Conservation (phyloP, 2,329 filamentous ascomycete genomes). For the Aspergillus sojae region DNA sequence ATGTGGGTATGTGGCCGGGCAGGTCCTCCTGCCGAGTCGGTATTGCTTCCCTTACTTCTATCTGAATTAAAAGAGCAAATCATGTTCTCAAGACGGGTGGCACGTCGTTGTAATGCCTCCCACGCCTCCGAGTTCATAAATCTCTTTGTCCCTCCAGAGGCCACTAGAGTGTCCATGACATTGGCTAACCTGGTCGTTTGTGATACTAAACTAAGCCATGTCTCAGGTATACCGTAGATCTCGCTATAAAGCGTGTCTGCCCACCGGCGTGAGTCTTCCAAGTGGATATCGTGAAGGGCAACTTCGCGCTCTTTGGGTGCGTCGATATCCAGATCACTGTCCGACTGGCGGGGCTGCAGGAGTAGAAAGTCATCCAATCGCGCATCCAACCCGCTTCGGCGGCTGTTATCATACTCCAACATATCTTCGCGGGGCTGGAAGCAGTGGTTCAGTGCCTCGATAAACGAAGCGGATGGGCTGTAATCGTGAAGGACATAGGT, state of each 20-base stretch:
- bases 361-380: constrained; percentile 45
- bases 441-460: constrained; percentile 21
- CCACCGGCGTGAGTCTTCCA: constrained; percentile 38
- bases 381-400: constrained; percentile 24
- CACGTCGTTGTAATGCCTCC: constrained; percentile 32
- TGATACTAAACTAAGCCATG: constrained; percentile 48
- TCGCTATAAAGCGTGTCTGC: constrained; percentile 42
- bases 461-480: constrained; percentile 23
- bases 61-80: constrained; percentile 35
- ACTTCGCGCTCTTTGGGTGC: constrained; percentile 38
- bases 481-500: constrained; percentile 37
- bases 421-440: constrained; percentile 5
- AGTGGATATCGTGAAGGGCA: constrained; percentile 44
- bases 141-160: neutral
- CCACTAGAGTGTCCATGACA: constrained; percentile 31
- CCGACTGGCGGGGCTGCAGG: constrained; percentile 35
- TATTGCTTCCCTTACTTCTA: constrained; percentile 10
- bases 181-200: constrained; percentile 49
- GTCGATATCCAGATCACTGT: constrained; percentile 44
- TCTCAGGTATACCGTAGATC: constrained; percentile 48
- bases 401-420: neutral
- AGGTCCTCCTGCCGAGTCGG: constrained; percentile 16
- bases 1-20: constrained; percentile 33
- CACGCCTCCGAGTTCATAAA: constrained; percentile 25
- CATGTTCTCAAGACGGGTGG: constrained; percentile 36